Evolutionary conservation across 2,329 filamentous ascomycete genomes (phyloP).

Genomic region (Whalleya microplaca): DNA sequence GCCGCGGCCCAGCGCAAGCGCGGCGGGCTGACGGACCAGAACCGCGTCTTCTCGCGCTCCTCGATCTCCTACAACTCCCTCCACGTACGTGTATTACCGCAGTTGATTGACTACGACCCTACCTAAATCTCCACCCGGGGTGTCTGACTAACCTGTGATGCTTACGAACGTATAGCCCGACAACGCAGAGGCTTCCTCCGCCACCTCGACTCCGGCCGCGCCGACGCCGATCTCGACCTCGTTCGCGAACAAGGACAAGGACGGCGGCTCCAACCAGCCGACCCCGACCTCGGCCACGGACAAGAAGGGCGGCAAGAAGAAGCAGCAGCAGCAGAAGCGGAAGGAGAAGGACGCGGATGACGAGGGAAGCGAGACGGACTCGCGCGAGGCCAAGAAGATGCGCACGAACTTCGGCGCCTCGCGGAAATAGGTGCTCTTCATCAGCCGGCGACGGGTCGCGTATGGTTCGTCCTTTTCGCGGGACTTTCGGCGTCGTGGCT

Average conservation of each 20-base stretch:
- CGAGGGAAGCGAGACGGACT: constrained; percentile 64
- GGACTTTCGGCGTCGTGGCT: no score
- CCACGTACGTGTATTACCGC: constrained; percentile 34
- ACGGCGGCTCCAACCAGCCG: constrained; percentile 52
- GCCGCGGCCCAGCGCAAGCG: constrained; percentile 66
- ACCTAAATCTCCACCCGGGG: no score
- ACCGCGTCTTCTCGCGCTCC: constrained; percentile 72
- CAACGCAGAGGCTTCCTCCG: constrained; percentile 48
- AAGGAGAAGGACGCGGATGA: constrained; percentile 51
- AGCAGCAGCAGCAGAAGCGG: constrained; percentile 59
- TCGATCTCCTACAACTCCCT: constrained; percentile 63
- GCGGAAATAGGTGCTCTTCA: constrained; percentile 47
- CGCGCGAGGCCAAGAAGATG: constrained; percentile 56
- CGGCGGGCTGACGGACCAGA: constrained; percentile 67
- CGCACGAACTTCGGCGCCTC: constrained; percentile 61
- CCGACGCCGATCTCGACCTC: constrained; percentile 60
- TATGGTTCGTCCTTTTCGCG: not conserved
- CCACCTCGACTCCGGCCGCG: constrained; percentile 50
- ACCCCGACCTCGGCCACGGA: constrained; percentile 59
- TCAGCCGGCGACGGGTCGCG: not conserved
- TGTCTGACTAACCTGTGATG: not conserved
- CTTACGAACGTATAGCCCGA: constrained; percentile 39
- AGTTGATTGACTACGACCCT: no score
- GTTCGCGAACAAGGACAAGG: constrained; percentile 47
- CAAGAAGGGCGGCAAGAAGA: constrained; percentile 49